Evolutionary conservation across 2,329 filamentous ascomycete genomes (phyloP).

Genomic region (Colletotrichum eleusines): DNA sequence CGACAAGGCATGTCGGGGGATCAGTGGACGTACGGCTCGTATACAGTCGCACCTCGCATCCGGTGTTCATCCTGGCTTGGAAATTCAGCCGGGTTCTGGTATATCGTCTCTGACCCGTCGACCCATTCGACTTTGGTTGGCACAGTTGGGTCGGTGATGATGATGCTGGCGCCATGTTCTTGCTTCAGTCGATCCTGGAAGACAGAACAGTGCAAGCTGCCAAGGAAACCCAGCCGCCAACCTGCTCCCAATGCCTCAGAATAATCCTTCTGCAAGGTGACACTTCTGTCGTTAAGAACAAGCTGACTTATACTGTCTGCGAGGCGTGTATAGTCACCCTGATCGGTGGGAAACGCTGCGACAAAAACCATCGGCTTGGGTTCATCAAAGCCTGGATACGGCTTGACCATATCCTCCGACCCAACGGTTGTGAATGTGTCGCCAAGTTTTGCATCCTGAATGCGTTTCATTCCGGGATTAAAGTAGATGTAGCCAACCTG

Average conservation of each 20-base stretch:
- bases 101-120: constrained; percentile 81
- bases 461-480: constrained; percentile 98
- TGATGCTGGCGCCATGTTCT: constrained; percentile 94
- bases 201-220: constrained; percentile 98
- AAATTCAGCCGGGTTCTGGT: constrained; percentile 90
- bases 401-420: constrained; percentile 79
- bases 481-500: constrained; percentile 98
- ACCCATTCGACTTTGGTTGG: constrained; percentile 87
- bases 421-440: constrained; percentile 93
- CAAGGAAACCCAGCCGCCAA: constrained; percentile 93
- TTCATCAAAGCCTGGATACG: constrained; percentile 93
- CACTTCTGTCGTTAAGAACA: constrained; percentile 92
- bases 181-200: constrained; percentile 96
- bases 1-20: not conserved
- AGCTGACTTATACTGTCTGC: constrained; percentile 96
- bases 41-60: constrained; percentile 58
- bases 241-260: constrained; percentile 94
- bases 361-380: constrained; percentile 99
- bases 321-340: constrained; percentile 85
- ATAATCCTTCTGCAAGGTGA: constrained; percentile 93
- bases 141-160: constrained; percentile 96
- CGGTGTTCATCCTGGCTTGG: constrained; percentile 73
- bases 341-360: constrained; percentile 93
- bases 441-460: constrained; percentile 94
- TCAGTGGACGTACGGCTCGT: constrained; percentile 61